phyloP scores from a whole-genome alignment of 2,329 filamentous ascomycete genomes.

The Orbilia quercus region DNA sequence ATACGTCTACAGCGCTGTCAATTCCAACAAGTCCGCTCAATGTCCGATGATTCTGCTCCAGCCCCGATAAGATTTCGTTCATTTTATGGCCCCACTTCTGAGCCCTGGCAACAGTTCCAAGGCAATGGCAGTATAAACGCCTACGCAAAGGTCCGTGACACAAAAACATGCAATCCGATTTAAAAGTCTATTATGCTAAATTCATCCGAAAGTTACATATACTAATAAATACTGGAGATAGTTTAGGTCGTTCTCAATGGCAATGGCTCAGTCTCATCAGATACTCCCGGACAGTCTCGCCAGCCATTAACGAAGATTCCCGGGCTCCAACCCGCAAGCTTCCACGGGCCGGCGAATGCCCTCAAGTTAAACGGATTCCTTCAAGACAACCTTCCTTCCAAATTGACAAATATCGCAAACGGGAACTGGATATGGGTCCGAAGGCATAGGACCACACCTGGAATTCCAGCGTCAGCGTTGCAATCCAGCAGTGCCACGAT shows the following conservation, averaged over 20 bases:
- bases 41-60: background rate
- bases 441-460: slow-evolving; percentile 12
- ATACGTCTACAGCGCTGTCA: background rate
- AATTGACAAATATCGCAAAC: background rate
- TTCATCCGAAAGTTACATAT: background rate
- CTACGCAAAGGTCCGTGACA: background rate
- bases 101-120: background rate
- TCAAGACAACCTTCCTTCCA: slow-evolving; percentile 15
- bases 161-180: background rate
- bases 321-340: too few relatives aligned
- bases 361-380: slow-evolving; percentile 37
- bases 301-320: too few relatives aligned
- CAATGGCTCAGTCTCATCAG: too few relatives aligned
- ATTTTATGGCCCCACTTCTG: background rate
- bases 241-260: background rate
- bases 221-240: background rate
- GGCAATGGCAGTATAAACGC: background rate
- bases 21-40: background rate
- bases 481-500: background rate
- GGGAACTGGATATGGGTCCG: slow-evolving; percentile 31
- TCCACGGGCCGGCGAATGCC: slow-evolving; percentile 29
- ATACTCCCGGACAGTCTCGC: too few relatives aligned
- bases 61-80: background rate
- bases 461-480: background rate
- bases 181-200: background rate